Evolutionary conservation across 1,284 basidiomycete genomes (phyloP).

Genomic region (Melampsora occidentalis): DNA sequence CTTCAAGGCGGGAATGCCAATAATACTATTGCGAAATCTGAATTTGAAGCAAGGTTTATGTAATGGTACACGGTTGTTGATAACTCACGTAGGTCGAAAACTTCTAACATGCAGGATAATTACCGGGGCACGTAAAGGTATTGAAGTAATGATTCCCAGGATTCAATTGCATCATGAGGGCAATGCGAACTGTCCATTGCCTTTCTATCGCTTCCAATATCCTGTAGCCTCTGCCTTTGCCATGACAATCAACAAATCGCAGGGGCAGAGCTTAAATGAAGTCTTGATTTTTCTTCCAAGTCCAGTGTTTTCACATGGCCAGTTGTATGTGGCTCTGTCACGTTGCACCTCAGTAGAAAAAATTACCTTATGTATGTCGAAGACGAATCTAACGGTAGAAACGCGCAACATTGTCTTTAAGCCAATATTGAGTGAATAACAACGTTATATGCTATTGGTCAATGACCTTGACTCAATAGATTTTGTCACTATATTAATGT

Average conservation of each 20-base stretch:
- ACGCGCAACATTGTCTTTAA: no score
- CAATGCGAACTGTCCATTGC: background rate
- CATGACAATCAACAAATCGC: slow-evolving; percentile 19
- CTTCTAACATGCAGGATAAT: background rate
- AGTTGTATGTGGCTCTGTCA: slow-evolving; percentile 11
- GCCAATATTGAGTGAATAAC: no score
- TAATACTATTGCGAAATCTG: background rate
- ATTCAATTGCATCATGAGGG: background rate
- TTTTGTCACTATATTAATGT: no score
- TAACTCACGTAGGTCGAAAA: background rate
- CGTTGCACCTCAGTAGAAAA: background rate
- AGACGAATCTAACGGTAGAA: no score
- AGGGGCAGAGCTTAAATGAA: slow-evolving; percentile 7
- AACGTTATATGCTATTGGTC: no score
- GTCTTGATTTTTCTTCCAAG: background rate
- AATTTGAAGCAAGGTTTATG: background rate
- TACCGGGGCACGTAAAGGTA: background rate
- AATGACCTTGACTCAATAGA: no score
- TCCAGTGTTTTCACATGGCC: slow-evolving; percentile 16
- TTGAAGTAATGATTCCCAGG: background rate
- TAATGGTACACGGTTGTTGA: slow-evolving; percentile 11
- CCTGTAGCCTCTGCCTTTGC: slow-evolving; percentile 15
- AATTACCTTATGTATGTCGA: no score
- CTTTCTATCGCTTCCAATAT: background rate
- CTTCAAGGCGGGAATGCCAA: slow-evolving; percentile 3